Evolutionary conservation across 768 basidiomycete genomes (phyloP).

Genomic region (Termitomyces sp.): DNA sequence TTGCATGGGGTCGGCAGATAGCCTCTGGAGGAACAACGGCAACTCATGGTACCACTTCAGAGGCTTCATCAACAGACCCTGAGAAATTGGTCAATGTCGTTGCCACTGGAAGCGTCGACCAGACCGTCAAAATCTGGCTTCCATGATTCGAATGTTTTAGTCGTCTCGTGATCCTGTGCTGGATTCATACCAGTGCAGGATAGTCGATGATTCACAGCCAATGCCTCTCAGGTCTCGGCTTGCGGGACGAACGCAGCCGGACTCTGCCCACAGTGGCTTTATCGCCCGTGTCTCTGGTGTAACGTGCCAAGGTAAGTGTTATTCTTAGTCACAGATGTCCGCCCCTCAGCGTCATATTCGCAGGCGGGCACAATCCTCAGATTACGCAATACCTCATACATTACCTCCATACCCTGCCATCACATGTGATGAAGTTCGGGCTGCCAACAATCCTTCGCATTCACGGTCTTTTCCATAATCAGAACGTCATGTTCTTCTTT

Average conservation of each 20-base stretch:
- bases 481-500: conserved; percentile 10
- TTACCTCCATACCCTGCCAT: conserved; percentile 14
- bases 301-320: conserved; percentile 16
- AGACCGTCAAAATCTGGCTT: conserved; percentile 64
- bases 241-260: conserved; percentile 7
- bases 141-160: conserved; percentile 35
- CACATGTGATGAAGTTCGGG: conserved; percentile 13
- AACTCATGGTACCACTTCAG: conserved; percentile 27
- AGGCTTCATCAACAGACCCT: conserved; percentile 30
- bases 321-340: neutral
- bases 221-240: conserved; percentile 1
- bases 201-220: neutral
- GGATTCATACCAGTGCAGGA: neutral
- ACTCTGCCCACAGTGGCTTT: conserved; percentile 11
- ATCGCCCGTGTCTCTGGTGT: conserved; percentile 11
- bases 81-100: conserved; percentile 70
- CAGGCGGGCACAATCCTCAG: conserved; percentile 10
- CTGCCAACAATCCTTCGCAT: conserved; percentile 21
- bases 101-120: conserved; percentile 68
- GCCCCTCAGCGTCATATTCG: neutral
- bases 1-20: conserved; percentile 74
- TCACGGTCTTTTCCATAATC: conserved; percentile 23
- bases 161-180: conserved; percentile 1
- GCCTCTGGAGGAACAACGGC: conserved; percentile 38
- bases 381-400: conserved; percentile 18